phyloP scores from a whole-genome alignment of 2,329 filamentous ascomycete genomes.

The Proliferodiscus dingleyae region DNA sequence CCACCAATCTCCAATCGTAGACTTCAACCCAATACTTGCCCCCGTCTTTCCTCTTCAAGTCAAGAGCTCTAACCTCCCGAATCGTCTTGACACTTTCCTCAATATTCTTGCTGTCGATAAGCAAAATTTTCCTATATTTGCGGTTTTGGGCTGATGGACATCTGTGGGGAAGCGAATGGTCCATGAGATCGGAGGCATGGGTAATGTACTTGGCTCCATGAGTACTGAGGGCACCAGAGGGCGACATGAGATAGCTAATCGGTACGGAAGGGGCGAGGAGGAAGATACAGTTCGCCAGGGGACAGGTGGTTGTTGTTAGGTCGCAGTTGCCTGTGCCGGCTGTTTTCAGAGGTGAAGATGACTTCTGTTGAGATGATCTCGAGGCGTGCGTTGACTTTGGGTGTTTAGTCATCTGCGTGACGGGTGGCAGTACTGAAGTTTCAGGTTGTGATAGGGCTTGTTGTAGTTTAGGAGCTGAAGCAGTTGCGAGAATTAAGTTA shows the following conservation, averaged over 20 bases:
- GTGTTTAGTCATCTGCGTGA: not conserved
- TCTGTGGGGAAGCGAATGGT: slow-evolving; percentile 13
- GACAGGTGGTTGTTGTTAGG: slow-evolving; percentile 10
- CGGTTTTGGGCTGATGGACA: slow-evolving; percentile 16
- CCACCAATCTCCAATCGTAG: slow-evolving; percentile 38
- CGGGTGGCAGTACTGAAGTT: not conserved
- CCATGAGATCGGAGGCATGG: slow-evolving; percentile 8
- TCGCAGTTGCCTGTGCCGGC: slow-evolving; percentile 15
- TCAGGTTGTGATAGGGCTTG: too few relatives aligned
- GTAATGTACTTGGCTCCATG: slow-evolving; percentile 21
- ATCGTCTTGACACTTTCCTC: slow-evolving; percentile 24
- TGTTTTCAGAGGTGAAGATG: not conserved
- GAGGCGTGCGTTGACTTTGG: not conserved
- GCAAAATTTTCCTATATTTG: slow-evolving; percentile 28
- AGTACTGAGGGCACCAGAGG: slow-evolving; percentile 17
- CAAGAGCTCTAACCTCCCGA: slow-evolving; percentile 27
- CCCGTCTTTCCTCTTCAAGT: slow-evolving; percentile 22
- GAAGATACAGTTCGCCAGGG: slow-evolving; percentile 20
- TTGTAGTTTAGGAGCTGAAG: too few relatives aligned
- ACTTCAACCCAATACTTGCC: slow-evolving; percentile 30
- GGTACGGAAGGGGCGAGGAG: slow-evolving; percentile 25
- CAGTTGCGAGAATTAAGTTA: too few relatives aligned
- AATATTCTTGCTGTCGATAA: slow-evolving; percentile 32
- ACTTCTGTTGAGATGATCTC: not conserved
- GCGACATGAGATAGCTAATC: slow-evolving; percentile 11